Evolutionary conservation across 2,329 filamentous ascomycete species (phyloP).

Genomic region (Alternaria sp.): DNA sequence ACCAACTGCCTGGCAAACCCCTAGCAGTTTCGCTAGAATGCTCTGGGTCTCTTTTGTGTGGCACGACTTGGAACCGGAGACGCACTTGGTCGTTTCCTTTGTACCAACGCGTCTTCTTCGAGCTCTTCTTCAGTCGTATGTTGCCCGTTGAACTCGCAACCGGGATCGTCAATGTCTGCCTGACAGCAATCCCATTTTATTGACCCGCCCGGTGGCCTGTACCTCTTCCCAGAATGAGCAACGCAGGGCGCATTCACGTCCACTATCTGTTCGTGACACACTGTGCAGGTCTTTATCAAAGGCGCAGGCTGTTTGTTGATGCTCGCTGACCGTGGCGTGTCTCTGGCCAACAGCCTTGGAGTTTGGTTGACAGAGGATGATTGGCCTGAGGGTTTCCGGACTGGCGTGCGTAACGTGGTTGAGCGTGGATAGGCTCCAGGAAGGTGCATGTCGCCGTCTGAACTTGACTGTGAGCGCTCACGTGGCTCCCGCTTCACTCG

Average conservation of each 20-base stretch:
- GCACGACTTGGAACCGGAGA: not conserved
- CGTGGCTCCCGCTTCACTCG: slow-evolving; percentile 17
- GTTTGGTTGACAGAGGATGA: not conserved
- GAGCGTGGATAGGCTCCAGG: slow-evolving; percentile 10
- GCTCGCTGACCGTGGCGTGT: not conserved
- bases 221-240: slow-evolving; percentile 22
- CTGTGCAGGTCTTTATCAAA: slow-evolving; percentile 13
- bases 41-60: not conserved
- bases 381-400: not conserved
- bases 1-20: not conserved
- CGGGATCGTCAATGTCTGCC: slow-evolving; percentile 7
- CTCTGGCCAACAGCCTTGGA: not conserved
- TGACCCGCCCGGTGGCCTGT: not conserved
- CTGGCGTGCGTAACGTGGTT: not conserved
- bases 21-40: not conserved
- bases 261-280: slow-evolving; percentile 18
- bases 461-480: slow-evolving; percentile 7
- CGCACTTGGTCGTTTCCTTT: slow-evolving; percentile 3
- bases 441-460: slow-evolving; percentile 15
- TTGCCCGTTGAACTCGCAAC: slow-evolving; percentile 15
- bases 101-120: not conserved
- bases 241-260: slow-evolving; percentile 15
- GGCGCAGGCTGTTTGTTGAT: not conserved
- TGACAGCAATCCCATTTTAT: slow-evolving; percentile 17
- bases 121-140: slow-evolving; percentile 5